Evolutionary conservation across 306 rosid genomes (phyloP).

Genomic region (Parietaria judaica): DNA sequence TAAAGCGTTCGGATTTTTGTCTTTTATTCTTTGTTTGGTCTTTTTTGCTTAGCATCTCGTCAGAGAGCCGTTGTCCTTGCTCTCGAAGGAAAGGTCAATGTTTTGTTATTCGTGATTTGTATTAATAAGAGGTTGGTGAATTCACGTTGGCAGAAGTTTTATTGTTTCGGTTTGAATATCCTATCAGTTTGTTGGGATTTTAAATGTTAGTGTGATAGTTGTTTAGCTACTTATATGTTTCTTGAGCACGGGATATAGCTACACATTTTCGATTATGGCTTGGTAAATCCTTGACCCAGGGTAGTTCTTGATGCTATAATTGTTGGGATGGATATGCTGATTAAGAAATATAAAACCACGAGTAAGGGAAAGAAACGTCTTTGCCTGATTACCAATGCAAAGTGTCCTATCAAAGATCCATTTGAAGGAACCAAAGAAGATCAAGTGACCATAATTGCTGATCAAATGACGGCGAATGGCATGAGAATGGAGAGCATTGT

Average conservation of each 20-base stretch:
- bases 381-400: slow-evolving; percentile 74
- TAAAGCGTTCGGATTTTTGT: too few species aligned
- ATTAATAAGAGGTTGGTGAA: too few species aligned
- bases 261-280: slow-evolving; percentile 5
- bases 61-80: too few species aligned
- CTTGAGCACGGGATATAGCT: not conserved
- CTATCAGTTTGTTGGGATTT: too few species aligned
- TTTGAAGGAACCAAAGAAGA: slow-evolving; percentile 74
- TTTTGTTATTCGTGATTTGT: not conserved
- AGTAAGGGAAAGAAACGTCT: slow-evolving; percentile 72
- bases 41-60: too few species aligned
- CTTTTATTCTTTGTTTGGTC: too few species aligned
- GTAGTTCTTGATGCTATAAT: slow-evolving; percentile 88
- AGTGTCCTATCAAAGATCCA: slow-evolving; percentile 59
- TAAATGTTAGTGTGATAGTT: not conserved
- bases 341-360: slow-evolving; percentile 68
- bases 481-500: slow-evolving; percentile 81
- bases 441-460: slow-evolving; percentile 66
- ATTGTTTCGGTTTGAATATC: too few species aligned
- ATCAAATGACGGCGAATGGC: slow-evolving; percentile 60
- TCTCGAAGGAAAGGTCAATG: not conserved
- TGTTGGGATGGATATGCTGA: slow-evolving; percentile 89
- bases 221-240: not conserved
- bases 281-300: slow-evolving; percentile 51
- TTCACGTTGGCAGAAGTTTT: too few species aligned